Base-by-base conservation (phyloP, 345 rosid genomes). In the Eutrema heterophyllum region DNA sequence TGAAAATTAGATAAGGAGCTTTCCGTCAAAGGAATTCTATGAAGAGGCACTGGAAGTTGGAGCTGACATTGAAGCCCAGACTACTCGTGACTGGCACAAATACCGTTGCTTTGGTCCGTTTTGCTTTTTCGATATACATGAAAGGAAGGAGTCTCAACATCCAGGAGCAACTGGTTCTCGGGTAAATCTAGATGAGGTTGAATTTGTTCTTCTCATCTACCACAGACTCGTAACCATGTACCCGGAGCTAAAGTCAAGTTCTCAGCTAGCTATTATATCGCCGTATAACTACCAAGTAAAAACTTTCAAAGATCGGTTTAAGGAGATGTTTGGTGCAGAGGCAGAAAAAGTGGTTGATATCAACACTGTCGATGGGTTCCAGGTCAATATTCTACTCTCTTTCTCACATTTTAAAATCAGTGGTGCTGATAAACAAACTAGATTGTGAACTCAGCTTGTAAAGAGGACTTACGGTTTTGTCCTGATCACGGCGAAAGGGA, bases 271-370 rank as follows among this genome's bases (percentile, higher is more conserved):
- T 53, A 86, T 92, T 45, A 87, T 95, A 80, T 89, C 96, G 13
- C 99, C 97, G 4, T 95, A 92, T 80, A 84, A 87, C 77, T 72
- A 88, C 84, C 99, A 95, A 85, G 96, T 95, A 36, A 95, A 92
- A 85, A 87, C 86, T 70, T 83, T 92, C 48, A 89, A 88, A 79
- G 89, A 90, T 18, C 85, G 88, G 79, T 95, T 92, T 56, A 72
- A 73, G 74, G 92, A 90, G 36, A 88, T 79, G 58, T 92, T 95
- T 81, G 96, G 93, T 40, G 81, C 82, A 52, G 98, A 91, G 26
- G 84, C 97, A 9, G 71, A 80, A 55, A 84, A 83, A 62, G 83
- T 87, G 32, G 97, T 88, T 21, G 97, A 95, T 73, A 90, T 95
- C 63, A 89, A 87, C 65, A 95, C 97, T 9, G 92, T 92, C 41